phyloP scores from a whole-genome alignment of 2,329 filamentous ascomycete genomes.

The Fusarium avenaceum region DNA sequence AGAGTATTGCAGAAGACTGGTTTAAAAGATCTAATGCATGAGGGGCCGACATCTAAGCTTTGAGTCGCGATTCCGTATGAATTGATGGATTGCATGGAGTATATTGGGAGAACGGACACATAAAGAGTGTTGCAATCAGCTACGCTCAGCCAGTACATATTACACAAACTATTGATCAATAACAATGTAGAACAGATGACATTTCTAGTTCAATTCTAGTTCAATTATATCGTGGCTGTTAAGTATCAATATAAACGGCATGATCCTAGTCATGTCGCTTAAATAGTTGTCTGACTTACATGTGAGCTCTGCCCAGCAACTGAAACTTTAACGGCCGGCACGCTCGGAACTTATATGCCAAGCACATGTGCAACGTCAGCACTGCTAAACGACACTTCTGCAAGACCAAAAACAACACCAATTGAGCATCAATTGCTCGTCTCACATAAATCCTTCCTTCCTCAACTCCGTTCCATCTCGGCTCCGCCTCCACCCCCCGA shows the following conservation, averaged over 20 bases:
- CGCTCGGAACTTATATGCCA: constrained; percentile 20
- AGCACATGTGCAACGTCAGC: constrained; percentile 8
- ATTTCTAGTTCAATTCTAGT: neutral
- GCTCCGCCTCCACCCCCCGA: constrained; percentile 42
- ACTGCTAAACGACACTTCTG: neutral
- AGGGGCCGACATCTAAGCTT: constrained; percentile 49
- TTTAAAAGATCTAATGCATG: constrained; percentile 19
- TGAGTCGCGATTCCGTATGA: constrained; percentile 30
- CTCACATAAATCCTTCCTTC: neutral
- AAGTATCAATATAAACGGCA: neutral
- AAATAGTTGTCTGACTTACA: constrained; percentile 3
- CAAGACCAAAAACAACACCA: neutral
- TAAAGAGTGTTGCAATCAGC: neutral
- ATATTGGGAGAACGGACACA: neutral
- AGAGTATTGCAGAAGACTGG: constrained; percentile 53
- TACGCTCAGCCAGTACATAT: neutral
- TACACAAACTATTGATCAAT: neutral
- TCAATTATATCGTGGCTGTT: neutral
- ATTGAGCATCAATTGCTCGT: neutral
- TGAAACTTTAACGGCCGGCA: constrained; percentile 27
- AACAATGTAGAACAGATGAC: neutral
- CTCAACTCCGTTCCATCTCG: constrained; percentile 13
- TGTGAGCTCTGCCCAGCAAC: constrained; percentile 11
- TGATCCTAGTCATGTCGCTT: neutral
- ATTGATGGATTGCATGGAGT: neutral